phyloP scores from a whole-genome alignment of 2,329 filamentous ascomycete genomes.

The Dactylellina sp. region DNA sequence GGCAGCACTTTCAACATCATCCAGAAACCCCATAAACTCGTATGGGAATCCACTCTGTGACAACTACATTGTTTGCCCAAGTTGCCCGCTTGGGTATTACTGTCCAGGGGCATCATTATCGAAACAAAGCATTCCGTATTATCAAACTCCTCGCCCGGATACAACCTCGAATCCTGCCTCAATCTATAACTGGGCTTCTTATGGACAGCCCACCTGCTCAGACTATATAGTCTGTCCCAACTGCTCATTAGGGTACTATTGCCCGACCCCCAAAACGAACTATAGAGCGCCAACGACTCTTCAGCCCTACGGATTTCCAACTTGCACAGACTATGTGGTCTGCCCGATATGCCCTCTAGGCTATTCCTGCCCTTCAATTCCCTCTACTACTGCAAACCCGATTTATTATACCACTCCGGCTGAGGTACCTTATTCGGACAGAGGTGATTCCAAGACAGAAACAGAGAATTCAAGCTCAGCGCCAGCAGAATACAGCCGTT shows the following conservation, averaged over 20 bases:
- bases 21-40: slow-evolving; percentile 6
- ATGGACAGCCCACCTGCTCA: slow-evolving; percentile 42
- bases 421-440: background rate
- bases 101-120: slow-evolving; percentile 2
- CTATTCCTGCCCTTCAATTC: slow-evolving; percentile 31
- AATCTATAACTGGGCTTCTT: slow-evolving; percentile 37
- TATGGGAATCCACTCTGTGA: slow-evolving; percentile 15
- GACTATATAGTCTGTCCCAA: slow-evolving; percentile 50
- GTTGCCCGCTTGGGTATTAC: slow-evolving; percentile 30
- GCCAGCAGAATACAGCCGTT: background rate
- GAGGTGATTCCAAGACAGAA: background rate
- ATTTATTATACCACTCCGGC: slow-evolving; percentile 21
- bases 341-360: slow-evolving; percentile 37
- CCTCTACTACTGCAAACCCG: background rate
- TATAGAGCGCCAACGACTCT: background rate
- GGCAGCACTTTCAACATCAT: background rate
- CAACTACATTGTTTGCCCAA: slow-evolving; percentile 25
- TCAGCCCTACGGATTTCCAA: slow-evolving; percentile 19
- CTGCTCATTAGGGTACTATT: slow-evolving; percentile 38
- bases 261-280: slow-evolving; percentile 12
- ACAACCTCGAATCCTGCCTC: background rate
- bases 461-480: background rate
- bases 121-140: background rate
- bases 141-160: background rate
- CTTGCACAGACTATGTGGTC: slow-evolving; percentile 33